phyloP scores from a whole-genome alignment of 345 rosid species.

The Diplotaxis tenuifolia region DNA sequence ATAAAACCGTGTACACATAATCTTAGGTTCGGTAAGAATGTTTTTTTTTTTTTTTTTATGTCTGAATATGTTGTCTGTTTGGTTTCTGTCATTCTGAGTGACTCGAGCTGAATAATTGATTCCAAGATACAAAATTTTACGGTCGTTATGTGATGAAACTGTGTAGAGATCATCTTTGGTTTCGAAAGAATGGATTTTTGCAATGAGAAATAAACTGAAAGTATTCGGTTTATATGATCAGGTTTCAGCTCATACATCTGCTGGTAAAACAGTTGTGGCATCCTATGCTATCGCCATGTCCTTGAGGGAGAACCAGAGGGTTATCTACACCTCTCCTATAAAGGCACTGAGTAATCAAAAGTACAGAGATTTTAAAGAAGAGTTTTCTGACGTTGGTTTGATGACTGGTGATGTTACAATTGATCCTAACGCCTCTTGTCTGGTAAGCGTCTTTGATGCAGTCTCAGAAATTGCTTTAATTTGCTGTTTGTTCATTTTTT shows the following conservation, averaged over 20 bases:
- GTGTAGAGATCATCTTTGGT: background rate
- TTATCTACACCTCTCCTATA: constrained; percentile 91
- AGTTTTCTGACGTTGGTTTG: constrained; percentile 96
- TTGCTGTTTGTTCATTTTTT: constrained; percentile 25
- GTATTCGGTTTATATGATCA: constrained; percentile 29
- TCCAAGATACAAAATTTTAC: background rate
- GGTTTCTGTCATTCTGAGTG: too few species aligned
- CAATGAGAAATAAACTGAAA: background rate
- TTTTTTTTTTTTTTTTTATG: background rate
- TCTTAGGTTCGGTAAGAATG: background rate
- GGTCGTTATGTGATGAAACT: background rate
- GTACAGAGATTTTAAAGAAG: constrained; percentile 93
- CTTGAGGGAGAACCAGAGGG: constrained; percentile 77
- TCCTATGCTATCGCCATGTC: constrained; percentile 96
- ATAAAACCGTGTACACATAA: background rate
- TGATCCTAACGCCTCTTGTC: constrained; percentile 91
- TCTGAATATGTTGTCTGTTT: background rate
- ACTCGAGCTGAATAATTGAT: background rate
- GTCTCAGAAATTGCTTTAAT: background rate
- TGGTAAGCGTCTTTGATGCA: constrained; percentile 48
- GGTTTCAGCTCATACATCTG: constrained; percentile 99
- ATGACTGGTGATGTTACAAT: constrained; percentile 99
- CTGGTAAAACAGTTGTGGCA: constrained; percentile 98
- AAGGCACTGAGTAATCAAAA: constrained; percentile 97
- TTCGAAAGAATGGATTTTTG: background rate